Conservation (phyloP, 768 basidiomycete genomes). For the Butyriboletus loyo region DNA sequence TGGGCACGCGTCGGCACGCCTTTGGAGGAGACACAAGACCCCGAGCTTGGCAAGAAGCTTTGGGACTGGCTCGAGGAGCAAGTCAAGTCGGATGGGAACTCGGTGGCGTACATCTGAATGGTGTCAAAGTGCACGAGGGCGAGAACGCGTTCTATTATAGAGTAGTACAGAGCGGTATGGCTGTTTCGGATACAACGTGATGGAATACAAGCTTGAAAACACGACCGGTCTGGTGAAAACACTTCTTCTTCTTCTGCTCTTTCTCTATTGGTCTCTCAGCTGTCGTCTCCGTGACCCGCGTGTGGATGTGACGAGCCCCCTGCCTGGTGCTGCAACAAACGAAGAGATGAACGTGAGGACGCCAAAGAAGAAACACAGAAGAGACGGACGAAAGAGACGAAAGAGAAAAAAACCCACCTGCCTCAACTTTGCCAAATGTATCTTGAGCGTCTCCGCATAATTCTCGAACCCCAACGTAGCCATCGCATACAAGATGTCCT, state of each 20-base stretch:
- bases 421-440: slow-evolving; percentile 87
- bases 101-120: not conserved
- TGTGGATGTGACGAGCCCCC: slow-evolving; percentile 27
- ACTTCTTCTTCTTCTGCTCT: not conserved
- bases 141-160: slow-evolving; percentile 5
- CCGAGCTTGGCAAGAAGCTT: slow-evolving; percentile 33
- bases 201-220: slow-evolving; percentile 8
- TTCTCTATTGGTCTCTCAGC: not conserved
- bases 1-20: slow-evolving; percentile 39
- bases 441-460: slow-evolving; percentile 88
- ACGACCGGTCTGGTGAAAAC: not conserved
- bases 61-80: slow-evolving; percentile 52
- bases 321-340: slow-evolving; percentile 24
- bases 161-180: slow-evolving; percentile 12
- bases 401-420: slow-evolving; percentile 46
- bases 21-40: slow-evolving; percentile 30
- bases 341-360: not conserved
- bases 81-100: slow-evolving; percentile 22
- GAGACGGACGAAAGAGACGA: too few species aligned
- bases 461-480: slow-evolving; percentile 89
- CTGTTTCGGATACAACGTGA: slow-evolving; percentile 15
- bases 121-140: not conserved
- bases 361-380: not conserved
- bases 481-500: slow-evolving; percentile 98
- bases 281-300: slow-evolving; percentile 22